These are phyloP conservation scores for Lablab purpureus DNA, from an alignment of 306 rosid species.

Conservation along the genomic window DNA sequence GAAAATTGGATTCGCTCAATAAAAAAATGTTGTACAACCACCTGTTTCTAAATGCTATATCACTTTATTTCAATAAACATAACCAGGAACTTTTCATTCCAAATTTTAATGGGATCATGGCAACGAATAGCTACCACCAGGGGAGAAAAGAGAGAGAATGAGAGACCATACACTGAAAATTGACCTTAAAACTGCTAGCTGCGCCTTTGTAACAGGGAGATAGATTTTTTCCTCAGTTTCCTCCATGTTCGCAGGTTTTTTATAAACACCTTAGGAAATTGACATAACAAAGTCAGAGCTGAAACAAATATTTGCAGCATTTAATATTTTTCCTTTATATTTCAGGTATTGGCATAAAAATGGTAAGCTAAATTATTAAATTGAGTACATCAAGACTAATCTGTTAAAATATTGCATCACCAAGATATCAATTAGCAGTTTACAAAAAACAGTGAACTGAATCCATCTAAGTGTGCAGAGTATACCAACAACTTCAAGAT, in stretches of 20 bases:
- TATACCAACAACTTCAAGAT: conserved; percentile 20
- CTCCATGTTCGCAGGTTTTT: conserved; percentile 68
- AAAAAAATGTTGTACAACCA: background rate
- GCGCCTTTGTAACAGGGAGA: conserved; percentile 79
- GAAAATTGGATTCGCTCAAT: background rate
- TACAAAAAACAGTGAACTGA: background rate
- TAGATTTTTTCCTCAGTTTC: conserved; percentile 57
- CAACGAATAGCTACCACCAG: background rate
- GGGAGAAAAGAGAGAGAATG: conserved; percentile 13
- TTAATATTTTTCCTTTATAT: conserved; percentile 9
- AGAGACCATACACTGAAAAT: conserved; percentile 76
- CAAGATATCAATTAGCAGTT: background rate
- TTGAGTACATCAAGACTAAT: conserved; percentile 12
- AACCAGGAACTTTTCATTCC: conserved; percentile 25
- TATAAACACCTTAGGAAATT: conserved; percentile 76
- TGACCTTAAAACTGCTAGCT: conserved; percentile 71
- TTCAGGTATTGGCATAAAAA: background rate
- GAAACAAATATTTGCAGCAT: conserved; percentile 1
- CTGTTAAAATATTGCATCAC: background rate
- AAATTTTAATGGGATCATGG: conserved; percentile 13
- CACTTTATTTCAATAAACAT: conserved; percentile 12
- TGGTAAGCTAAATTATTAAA: conserved; percentile 24
- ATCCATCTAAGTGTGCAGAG: conserved; percentile 7
- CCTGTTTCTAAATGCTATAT: conserved; percentile 3
- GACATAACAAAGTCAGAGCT: conserved; percentile 41